Percentiles rank a stretch among this genome's conserved stretches.
Conservation (phyloP, 1,284 basidiomycete genomes). For the Ganoderma boninense region DNA sequence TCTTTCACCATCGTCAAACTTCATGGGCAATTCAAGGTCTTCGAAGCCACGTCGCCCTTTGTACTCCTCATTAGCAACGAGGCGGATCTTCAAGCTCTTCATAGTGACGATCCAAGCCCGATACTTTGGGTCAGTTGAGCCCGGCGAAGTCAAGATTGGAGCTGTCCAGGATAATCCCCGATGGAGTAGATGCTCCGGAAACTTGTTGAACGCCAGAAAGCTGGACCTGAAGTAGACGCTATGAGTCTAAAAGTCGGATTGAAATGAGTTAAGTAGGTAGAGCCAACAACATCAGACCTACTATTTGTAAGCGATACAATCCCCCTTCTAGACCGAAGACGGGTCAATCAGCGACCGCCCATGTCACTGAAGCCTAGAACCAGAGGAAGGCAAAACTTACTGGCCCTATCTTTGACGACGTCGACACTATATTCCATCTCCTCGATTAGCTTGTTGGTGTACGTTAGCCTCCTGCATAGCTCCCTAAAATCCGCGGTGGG, state of each 20-base stretch:
- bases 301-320: background rate
- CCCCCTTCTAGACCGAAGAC: too few relatives aligned
- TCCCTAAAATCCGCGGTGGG: too few relatives aligned
- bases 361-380: too few relatives aligned
- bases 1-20: background rate
- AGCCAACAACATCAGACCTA: background rate
- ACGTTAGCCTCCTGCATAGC: too few relatives aligned
- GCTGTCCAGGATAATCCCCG: background rate
- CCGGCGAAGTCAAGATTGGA: background rate
- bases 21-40: background rate
- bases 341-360: too few relatives aligned
- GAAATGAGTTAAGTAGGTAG: too few relatives aligned
- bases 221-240: background rate
- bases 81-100: background rate
- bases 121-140: too few relatives aligned
- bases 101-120: background rate
- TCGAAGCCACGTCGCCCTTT: background rate
- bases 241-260: too few relatives aligned
- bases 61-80: background rate
- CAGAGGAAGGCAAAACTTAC: too few relatives aligned
- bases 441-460: too few relatives aligned
- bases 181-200: background rate
- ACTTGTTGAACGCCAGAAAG: background rate
- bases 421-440: too few relatives aligned
- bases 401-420: too few relatives aligned